These are phyloP conservation scores for Cryomyces minteri DNA, from an alignment of 495 filamentous ascomycete genomes.

Conservation along the genomic window DNA sequence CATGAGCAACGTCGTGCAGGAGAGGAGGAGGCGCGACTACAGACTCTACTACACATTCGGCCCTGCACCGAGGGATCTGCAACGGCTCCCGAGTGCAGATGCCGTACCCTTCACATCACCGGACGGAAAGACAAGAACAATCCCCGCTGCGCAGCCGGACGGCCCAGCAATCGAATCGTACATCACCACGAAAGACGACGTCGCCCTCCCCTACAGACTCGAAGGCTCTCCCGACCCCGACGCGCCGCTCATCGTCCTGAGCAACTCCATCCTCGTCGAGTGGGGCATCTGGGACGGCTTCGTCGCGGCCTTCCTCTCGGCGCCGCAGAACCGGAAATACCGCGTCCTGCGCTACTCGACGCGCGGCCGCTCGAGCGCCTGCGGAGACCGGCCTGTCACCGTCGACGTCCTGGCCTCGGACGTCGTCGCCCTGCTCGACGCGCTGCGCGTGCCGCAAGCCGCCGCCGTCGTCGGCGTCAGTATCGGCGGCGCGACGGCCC, in stretches of 20 bases:
- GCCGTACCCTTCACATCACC: slow-evolving; percentile 30
- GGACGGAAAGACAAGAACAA: slow-evolving; percentile 32
- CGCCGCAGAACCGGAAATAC: slow-evolving; percentile 37
- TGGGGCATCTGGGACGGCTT: slow-evolving; percentile 64
- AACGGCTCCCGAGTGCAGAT: slow-evolving; percentile 22
- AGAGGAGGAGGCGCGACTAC: slow-evolving; percentile 38
- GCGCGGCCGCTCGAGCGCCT: slow-evolving; percentile 34
- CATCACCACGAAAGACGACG: slow-evolving; percentile 47
- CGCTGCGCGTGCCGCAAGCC: slow-evolving; percentile 14
- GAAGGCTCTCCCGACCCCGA: slow-evolving; percentile 46
- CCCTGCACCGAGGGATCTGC: slow-evolving; percentile 45
- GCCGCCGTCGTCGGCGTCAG: slow-evolving; percentile 45
- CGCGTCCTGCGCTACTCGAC: slow-evolving; percentile 54
- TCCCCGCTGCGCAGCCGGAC: slow-evolving; percentile 22
- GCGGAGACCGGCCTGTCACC: slow-evolving; percentile 30
- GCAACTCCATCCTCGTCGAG: slow-evolving; percentile 57
- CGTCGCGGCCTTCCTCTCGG: slow-evolving; percentile 38
- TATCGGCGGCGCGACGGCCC: slow-evolving; percentile 56
- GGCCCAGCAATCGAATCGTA: slow-evolving; percentile 41
- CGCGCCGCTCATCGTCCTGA: slow-evolving; percentile 51
- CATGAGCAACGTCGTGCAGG: slow-evolving; percentile 33
- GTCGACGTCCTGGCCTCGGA: slow-evolving; percentile 51
- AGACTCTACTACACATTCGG: slow-evolving; percentile 64
- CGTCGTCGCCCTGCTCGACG: slow-evolving; percentile 26
- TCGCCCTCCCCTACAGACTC: slow-evolving; percentile 50